phyloP scores from a whole-genome alignment of 805 yeast species.

The Teunomyces barrocoloradensis region DNA sequence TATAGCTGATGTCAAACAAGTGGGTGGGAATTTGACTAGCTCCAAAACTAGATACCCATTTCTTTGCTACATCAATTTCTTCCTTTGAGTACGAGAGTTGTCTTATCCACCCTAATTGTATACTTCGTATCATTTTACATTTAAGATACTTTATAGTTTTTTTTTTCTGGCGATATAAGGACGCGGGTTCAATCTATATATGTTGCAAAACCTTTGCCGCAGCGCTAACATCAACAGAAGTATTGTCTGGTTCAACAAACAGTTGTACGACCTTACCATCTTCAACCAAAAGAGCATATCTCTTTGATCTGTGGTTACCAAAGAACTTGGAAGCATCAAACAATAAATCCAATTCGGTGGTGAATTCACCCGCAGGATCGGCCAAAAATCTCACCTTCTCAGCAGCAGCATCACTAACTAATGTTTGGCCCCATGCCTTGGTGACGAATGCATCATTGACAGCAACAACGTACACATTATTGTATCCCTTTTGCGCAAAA shows the following conservation, averaged over 20 bases:
- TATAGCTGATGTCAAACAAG: constrained; percentile 44
- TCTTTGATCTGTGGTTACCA: constrained; percentile 71
- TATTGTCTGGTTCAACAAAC: constrained; percentile 79
- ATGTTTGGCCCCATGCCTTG: constrained; percentile 67
- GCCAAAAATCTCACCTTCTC: constrained; percentile 59
- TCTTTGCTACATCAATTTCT: constrained; percentile 32
- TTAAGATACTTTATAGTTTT: background rate
- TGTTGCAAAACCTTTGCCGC: constrained; percentile 44
- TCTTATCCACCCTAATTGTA: background rate
- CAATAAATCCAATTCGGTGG: constrained; percentile 57
- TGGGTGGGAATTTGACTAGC: constrained; percentile 41
- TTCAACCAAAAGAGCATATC: constrained; percentile 74
- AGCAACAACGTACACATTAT: constrained; percentile 61
- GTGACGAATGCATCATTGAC: constrained; percentile 88
- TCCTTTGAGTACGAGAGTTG: constrained; percentile 10
- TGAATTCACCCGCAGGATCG: constrained; percentile 76
- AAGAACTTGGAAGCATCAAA: constrained; percentile 77
- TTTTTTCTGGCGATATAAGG: background rate
- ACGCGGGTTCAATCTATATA: constrained; percentile 8
- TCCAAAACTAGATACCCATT: constrained; percentile 41
- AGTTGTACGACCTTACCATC: constrained; percentile 67
- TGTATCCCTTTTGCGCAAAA: constrained; percentile 65
- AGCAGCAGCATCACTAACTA: constrained; percentile 18
- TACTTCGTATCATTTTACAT: constrained; percentile 1
- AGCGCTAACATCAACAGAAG: constrained; percentile 57